Evolutionary conservation across 257 asterid species (phyloP), one percentile per base, ranked within the genome.

Genomic region (Ehretia macrophylla): DNA sequence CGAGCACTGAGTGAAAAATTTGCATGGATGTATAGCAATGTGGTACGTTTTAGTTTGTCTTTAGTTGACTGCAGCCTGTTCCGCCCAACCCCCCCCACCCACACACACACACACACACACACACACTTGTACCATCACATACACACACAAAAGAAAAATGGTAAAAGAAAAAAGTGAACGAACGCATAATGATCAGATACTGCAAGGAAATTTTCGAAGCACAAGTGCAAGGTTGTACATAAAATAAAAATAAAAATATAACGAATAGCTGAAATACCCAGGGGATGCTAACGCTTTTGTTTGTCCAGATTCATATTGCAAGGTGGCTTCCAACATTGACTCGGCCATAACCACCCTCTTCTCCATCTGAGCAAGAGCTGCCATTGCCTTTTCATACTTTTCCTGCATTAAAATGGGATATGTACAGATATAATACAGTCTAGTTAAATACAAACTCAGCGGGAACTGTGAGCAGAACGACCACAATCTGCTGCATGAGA

Each of bases 301-400:
- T 81, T 84, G 95, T 65, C 96, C 95, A 56, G 90, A 74, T 90
- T 90, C 86, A 22, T 84, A 90, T 53, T 86, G 88, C 77, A 86
- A 39, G 16, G 97, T 86, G 13, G 97, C 97, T 79, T 90, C 92
- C 68, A 90, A 81, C 95, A 79, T 79, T 2, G 95, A 77, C 71
- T 90, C 97, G 12, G 97, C 95, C 95, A 86, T 83, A 67, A 90
- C 87, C 63, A 77, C 95, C 72, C 93, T 85, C 68, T 81, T 86
- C 75, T 90, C 95, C 96, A 84, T 81, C 65, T 76, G 74, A 59
- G 79, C 66, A 62, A 80, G 68, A 13, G 86, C 47, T 42, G 67
- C 66, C 77, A 76, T 70, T 59, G 86, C 83, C 53, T 74, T 61
- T 17, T 82, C 92, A 58, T 89, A 81, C 77, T 81, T 89, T 63